phyloP scores from a whole-genome alignment of 805 yeast species.

The Schizosaccharomyces japonicus region DNA sequence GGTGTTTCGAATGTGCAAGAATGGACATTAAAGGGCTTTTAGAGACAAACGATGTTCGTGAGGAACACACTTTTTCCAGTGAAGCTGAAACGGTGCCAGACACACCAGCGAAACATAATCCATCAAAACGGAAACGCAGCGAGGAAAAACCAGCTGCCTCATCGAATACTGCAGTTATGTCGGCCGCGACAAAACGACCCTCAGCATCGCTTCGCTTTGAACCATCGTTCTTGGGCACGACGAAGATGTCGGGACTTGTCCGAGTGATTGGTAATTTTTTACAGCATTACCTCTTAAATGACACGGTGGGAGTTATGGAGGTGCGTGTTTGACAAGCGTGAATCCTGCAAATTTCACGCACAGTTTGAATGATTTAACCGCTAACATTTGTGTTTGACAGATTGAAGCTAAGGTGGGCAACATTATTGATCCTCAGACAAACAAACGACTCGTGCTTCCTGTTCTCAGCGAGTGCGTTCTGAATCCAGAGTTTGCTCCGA shows the following conservation, averaged over 20 bases:
- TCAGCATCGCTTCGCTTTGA: neutral
- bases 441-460: slow-evolving; percentile 7
- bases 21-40: neutral
- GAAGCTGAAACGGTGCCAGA: neutral
- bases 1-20: too few species aligned
- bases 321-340: neutral
- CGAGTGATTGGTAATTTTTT: neutral
- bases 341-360: neutral
- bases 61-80: neutral
- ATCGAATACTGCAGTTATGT: too few species aligned
- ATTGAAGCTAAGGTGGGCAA: slow-evolving; percentile 9
- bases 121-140: neutral
- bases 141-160: neutral
- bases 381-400: neutral
- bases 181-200: too few species aligned
- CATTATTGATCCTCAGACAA: slow-evolving; percentile 5
- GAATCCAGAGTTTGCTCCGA: neutral
- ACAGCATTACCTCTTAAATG: neutral
- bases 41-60: too few species aligned
- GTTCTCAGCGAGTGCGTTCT: slow-evolving; percentile 7
- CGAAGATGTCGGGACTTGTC: neutral
- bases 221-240: neutral
- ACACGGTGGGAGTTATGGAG: neutral
- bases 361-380: neutral
- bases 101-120: neutral